These are phyloP conservation scores for Malania oleifera DNA, from an alignment of 164 flowering plant species.

Conservation along the genomic window DNA sequence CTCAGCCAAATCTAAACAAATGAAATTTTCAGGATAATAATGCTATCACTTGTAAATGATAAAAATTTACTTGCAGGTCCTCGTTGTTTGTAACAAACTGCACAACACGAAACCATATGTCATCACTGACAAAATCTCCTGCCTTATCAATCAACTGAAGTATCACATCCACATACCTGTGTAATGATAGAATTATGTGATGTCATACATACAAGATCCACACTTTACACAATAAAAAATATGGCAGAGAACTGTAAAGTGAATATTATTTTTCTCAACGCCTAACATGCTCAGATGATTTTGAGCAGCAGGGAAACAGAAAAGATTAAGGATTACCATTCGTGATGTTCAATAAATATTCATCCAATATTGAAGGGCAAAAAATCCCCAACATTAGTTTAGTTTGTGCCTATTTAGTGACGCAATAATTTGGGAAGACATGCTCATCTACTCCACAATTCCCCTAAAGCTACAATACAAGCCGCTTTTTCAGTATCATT, in stretches of 20 bases:
- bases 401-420: too few relatives aligned
- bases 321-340: neutral
- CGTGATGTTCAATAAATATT: too few relatives aligned
- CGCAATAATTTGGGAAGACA: too few relatives aligned
- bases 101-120: slow-evolving; percentile 99
- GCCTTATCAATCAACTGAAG: slow-evolving; percentile 99
- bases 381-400: too few relatives aligned
- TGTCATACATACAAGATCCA: neutral
- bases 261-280: too few relatives aligned
- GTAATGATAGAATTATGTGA: slow-evolving; percentile 8
- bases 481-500: neutral
- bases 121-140: slow-evolving; percentile 99
- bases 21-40: neutral
- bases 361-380: too few relatives aligned
- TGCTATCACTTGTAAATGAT: too few relatives aligned
- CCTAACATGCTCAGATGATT: too few relatives aligned
- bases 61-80: slow-evolving; percentile 74
- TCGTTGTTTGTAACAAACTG: slow-evolving; percentile 98
- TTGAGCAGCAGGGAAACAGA: neutral
- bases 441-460: too few relatives aligned
- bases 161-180: slow-evolving; percentile 98
- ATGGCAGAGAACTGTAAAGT: too few relatives aligned
- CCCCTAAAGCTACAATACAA: too few relatives aligned
- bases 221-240: neutral
- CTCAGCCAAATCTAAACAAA: slow-evolving; percentile 7